Base-by-base conservation (phyloP, 345 rosid genomes). In the Pugionium cornutum region DNA sequence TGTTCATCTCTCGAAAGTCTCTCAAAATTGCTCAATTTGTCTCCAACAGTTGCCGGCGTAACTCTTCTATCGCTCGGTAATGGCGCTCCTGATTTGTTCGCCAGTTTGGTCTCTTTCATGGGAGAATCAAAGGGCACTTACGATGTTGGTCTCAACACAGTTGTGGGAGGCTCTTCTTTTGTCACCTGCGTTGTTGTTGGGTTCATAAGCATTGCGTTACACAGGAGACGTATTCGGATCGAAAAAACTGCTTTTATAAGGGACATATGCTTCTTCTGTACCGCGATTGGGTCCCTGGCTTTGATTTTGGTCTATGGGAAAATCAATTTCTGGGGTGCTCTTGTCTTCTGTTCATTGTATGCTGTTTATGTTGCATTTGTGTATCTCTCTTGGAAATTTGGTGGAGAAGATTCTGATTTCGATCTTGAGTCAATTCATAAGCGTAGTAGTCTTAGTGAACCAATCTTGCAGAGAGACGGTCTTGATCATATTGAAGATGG, bases 51-150 rank as follows among this genome's bases (percentile, higher is more conserved):
- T 2, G 96, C 98, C 0, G 96, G 98, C n/a, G 85, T 83, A 6
- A 88, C 97, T 18, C 87, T 91, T 34, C 79, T 91, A 3, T 82
- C 96, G 1, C 87, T 91, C 0, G 96, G 98, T 0, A 91, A 91
- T 55, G 96, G 98, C 2, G 94, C 98, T 35, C 86, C 98, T 31
- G 98, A 88, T 77, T 85, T 91, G 64, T 88, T 91, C 51, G 79
- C 98, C 1, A 89, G 97, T 73, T 76, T 92, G 39, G 86, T 84
- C 56, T 86, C 98, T 47, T 92, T 92, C 79, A 84, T 87, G 8
- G 75, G 84, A 36, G 81, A 89, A 1, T 65, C 79, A 2, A 77
- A 80, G 5, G 97, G 92, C 3, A 68, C 75, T 62, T 75, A 68
- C 10, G 86, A 70, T 52, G 87, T 94, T 44, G 99, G 97, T 10